A percentile compares a stretch with the other conserved stretches of the same genome.
Evolutionary conservation across 345 rosid species (phyloP).

Genomic region (Salix viminalis): DNA sequence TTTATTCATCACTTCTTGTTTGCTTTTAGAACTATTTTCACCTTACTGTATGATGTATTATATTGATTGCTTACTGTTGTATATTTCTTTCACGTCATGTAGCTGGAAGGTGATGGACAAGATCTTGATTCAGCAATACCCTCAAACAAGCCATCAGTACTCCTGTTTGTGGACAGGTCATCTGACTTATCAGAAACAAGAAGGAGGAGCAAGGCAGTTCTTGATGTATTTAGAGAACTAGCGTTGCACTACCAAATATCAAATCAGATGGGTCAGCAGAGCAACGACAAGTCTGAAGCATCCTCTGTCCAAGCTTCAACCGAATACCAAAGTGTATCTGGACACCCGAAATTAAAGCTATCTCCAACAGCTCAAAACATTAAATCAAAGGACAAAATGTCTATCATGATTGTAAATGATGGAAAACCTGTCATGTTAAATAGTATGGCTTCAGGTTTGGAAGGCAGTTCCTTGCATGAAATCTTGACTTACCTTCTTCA

Average conservation of each 20-base stretch:
- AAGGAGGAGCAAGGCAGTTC: slow-evolving; percentile 60
- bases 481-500: slow-evolving; percentile 58
- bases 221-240: slow-evolving; percentile 56
- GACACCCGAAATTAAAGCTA: slow-evolving; percentile 42
- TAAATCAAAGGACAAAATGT: slow-evolving; percentile 58
- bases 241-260: slow-evolving; percentile 41
- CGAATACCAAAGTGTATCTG: slow-evolving; percentile 30
- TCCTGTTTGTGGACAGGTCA: slow-evolving; percentile 86
- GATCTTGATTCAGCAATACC: slow-evolving; percentile 55
- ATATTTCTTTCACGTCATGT: slow-evolving; percentile 22
- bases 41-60: background rate
- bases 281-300: slow-evolving; percentile 27
- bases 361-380: slow-evolving; percentile 37
- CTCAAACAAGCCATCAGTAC: slow-evolving; percentile 61
- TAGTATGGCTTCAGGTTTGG: slow-evolving; percentile 43
- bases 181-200: slow-evolving; percentile 49
- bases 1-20: background rate
- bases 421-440: slow-evolving; percentile 53
- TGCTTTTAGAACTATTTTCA: background rate
- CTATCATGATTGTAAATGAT: slow-evolving; percentile 64
- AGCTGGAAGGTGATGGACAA: too few species aligned
- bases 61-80: slow-evolving; percentile 1
- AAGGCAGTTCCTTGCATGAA: slow-evolving; percentile 70
- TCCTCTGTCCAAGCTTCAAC: slow-evolving; percentile 33
- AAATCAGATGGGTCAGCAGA: slow-evolving; percentile 27